phyloP scores from a whole-genome alignment of 1,139 yeast species.

The Debaryomycetaceae sp. region DNA sequence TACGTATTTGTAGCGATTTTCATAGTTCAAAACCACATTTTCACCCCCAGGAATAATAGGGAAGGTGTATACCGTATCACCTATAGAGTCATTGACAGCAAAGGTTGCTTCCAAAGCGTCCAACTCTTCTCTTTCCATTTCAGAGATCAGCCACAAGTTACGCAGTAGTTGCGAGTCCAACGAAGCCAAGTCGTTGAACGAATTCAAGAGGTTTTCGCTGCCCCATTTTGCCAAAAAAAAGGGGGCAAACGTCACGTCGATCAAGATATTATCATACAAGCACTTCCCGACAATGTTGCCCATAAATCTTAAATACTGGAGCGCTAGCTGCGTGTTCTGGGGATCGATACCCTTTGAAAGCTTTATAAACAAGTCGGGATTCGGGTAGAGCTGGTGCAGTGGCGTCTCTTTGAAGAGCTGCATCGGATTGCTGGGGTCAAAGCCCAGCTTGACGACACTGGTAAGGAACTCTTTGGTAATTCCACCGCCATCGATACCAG shows the following conservation, averaged over 20 bases:
- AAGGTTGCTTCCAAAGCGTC: conserved; percentile 53
- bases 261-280: conserved; percentile 69
- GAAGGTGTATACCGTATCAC: conserved; percentile 27
- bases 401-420: conserved; percentile 36
- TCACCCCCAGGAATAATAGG: conserved; percentile 58
- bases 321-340: conserved; percentile 17
- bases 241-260: conserved; percentile 80
- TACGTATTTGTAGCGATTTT: conserved; percentile 63
- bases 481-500: conserved; percentile 97
- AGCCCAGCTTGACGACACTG: conserved; percentile 60
- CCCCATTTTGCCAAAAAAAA: conserved; percentile 74
- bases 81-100: conserved; percentile 40
- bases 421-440: conserved; percentile 34
- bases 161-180: conserved; percentile 60
- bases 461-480: conserved; percentile 85
- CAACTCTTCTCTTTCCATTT: conserved; percentile 48
- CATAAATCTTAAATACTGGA: conserved; percentile 45
- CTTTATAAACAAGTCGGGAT: conserved; percentile 41
- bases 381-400: conserved; percentile 61
- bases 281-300: conserved; percentile 87
- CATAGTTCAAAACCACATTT: conserved; percentile 39
- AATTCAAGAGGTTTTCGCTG: conserved; percentile 29
- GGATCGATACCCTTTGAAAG: conserved; percentile 14
- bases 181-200: conserved; percentile 70
- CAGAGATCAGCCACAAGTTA: conserved; percentile 52